phyloP scores from a whole-genome alignment of 345 rosid species.

The Hibiscus tridactylites region DNA sequence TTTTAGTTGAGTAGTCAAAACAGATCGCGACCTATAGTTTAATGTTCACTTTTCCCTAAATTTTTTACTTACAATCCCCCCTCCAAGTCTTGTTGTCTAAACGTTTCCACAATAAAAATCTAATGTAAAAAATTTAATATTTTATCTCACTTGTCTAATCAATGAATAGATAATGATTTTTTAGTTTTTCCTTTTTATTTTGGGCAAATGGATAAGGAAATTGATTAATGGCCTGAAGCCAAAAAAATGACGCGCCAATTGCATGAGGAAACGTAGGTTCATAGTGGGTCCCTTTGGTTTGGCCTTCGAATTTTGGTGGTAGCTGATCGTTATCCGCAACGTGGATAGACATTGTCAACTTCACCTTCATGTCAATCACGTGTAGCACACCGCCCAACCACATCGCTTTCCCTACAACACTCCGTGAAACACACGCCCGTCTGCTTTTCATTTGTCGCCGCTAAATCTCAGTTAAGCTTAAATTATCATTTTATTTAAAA shows the following conservation, averaged over 20 bases:
- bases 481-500: neutral
- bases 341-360: neutral
- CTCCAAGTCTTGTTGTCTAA: too few species aligned
- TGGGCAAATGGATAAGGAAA: neutral
- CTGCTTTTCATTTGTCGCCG: neutral
- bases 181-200: too few species aligned
- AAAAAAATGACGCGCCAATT: neutral
- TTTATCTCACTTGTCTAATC: too few species aligned
- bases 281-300: neutral
- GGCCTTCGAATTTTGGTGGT: neutral
- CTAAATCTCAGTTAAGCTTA: neutral
- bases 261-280: neutral
- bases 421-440: neutral
- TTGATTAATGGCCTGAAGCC: neutral
- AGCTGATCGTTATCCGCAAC: conserved; percentile 12
- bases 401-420: neutral
- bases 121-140: too few species aligned
- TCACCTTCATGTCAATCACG: conserved; percentile 1
- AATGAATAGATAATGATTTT: too few species aligned
- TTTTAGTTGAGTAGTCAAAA: too few species aligned
- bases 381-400: conserved; percentile 5
- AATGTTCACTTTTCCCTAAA: too few species aligned
- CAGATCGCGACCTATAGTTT: too few species aligned
- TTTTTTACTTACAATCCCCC: too few species aligned
- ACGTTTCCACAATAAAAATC: too few species aligned